Evolutionary conservation across 495 filamentous ascomycete species (phyloP).

Genomic region (Penicillium diatomitis): DNA sequence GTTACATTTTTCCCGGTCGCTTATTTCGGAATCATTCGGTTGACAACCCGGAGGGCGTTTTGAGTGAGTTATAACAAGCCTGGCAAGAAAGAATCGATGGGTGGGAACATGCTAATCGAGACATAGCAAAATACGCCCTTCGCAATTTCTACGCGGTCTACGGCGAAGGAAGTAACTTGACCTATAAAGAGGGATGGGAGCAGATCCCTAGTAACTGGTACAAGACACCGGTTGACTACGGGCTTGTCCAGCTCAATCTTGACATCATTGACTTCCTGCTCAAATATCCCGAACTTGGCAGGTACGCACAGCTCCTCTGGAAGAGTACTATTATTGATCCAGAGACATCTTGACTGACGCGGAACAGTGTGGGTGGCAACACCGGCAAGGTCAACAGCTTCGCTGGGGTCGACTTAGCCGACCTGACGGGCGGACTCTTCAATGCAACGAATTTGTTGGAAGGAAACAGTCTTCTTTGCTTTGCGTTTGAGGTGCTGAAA

Average conservation of each 20-base stretch:
- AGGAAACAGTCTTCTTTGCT: constrained; percentile 41
- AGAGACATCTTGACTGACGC: too few species aligned
- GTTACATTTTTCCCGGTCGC: constrained; percentile 34
- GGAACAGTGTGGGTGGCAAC: constrained; percentile 45
- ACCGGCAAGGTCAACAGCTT: constrained; percentile 47
- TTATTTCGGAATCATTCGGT: constrained; percentile 40
- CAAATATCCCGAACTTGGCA: constrained; percentile 29
- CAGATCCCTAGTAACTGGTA: constrained; percentile 55
- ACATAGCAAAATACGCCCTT: constrained; percentile 27
- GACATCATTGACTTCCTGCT: constrained; percentile 32
- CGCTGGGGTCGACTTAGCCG: constrained; percentile 36
- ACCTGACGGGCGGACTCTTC: constrained; percentile 43
- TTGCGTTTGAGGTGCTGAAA: constrained; percentile 33
- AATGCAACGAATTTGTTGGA: constrained; percentile 31
- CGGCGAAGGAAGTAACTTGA: constrained; percentile 28
- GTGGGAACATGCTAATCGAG: constrained; percentile 5
- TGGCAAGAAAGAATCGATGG: background rate
- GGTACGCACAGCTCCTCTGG: constrained; percentile 9
- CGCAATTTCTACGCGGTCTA: constrained; percentile 41
- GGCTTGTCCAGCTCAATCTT: constrained; percentile 25
- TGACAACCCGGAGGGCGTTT: constrained; percentile 35
- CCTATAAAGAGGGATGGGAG: constrained; percentile 40
- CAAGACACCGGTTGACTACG: constrained; percentile 35
- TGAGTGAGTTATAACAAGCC: constrained; percentile 17
- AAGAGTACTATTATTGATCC: too few species aligned